Percentiles rank a stretch among this genome's conserved stretches.
These are phyloP conservation scores for Ambrosia artemisiifolia DNA, from an alignment of 129 eudicot genomes.

Conservation along the genomic window DNA sequence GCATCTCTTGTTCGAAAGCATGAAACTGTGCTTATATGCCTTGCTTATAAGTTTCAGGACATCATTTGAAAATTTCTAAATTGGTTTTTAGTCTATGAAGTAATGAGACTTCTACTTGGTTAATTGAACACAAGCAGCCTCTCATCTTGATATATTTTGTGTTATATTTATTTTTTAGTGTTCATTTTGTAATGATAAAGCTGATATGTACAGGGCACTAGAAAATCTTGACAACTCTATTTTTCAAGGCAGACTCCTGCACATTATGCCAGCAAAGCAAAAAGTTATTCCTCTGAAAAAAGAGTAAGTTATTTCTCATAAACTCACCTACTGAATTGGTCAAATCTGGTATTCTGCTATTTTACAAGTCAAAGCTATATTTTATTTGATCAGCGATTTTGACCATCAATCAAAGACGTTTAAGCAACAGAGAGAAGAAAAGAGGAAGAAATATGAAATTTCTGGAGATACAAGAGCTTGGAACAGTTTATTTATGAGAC, in stretches of 20 bases:
- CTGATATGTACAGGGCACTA: constrained; percentile 61
- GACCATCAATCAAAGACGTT: constrained; percentile 45
- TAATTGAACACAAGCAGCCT: neutral
- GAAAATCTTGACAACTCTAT: constrained; percentile 76
- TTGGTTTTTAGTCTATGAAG: neutral
- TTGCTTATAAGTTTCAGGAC: constrained; percentile 3
- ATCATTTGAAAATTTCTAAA: neutral
- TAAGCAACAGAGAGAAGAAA: constrained; percentile 66
- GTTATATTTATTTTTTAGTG: neutral
- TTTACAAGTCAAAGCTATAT: constrained; percentile 3
- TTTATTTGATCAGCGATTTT: constrained; percentile 27
- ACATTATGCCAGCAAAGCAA: constrained; percentile 81
- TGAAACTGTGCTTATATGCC: neutral
- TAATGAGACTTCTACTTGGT: neutral
- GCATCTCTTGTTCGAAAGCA: constrained; percentile 3
- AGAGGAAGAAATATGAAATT: constrained; percentile 80
- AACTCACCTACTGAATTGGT: neutral
- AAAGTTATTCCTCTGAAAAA: constrained; percentile 42
- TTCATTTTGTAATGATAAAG: neutral
- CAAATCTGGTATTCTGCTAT: neutral
- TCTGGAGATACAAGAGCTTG: constrained; percentile 82
- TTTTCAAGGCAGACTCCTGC: constrained; percentile 91
- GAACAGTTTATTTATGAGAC: constrained; percentile 85
- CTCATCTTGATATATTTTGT: neutral
- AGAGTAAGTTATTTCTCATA: constrained; percentile 45